These are phyloP conservation scores for Candolleomyces eurysporus DNA, from an alignment of 768 basidiomycete genomes.

Conservation along the genomic window DNA sequence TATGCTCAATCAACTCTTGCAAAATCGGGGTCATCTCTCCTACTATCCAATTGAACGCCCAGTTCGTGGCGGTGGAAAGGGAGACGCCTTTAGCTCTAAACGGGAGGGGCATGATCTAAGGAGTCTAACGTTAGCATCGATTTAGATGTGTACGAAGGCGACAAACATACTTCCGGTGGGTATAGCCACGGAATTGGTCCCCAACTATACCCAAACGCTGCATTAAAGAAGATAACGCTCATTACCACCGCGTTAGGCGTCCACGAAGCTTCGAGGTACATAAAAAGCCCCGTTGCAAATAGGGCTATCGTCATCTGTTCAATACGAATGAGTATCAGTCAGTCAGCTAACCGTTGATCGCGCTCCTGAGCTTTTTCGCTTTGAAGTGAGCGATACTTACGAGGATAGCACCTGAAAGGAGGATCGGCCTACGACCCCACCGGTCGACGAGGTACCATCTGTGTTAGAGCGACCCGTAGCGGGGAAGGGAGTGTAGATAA, in stretches of 20 bases:
- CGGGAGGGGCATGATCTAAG: conserved; percentile 77
- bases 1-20: conserved; percentile 84
- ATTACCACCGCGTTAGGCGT: conserved; percentile 84
- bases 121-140: no score
- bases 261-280: conserved; percentile 76
- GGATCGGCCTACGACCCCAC: conserved; percentile 79
- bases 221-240: conserved; percentile 86
- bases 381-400: conserved; percentile 31
- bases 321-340: background rate
- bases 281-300: conserved; percentile 80
- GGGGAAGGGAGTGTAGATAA: conserved; percentile 19
- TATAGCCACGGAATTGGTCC: conserved; percentile 82
- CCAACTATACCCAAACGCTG: conserved; percentile 89
- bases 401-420: conserved; percentile 76
- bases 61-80: conserved; percentile 82
- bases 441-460: conserved; percentile 91
- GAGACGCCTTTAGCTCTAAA: conserved; percentile 90
- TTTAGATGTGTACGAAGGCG: no score
- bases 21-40: conserved; percentile 80
- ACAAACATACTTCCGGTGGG: conserved; percentile 60
- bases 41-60: conserved; percentile 83
- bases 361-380: no score
- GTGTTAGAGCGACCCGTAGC: conserved; percentile 1
- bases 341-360: background rate
- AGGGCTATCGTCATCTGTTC: conserved; percentile 76